Evolutionary conservation across 2,329 filamentous ascomycete genomes (phyloP), one percentile per base, ranked within the genome.

Genomic region (Fusarium denticulatum): DNA sequence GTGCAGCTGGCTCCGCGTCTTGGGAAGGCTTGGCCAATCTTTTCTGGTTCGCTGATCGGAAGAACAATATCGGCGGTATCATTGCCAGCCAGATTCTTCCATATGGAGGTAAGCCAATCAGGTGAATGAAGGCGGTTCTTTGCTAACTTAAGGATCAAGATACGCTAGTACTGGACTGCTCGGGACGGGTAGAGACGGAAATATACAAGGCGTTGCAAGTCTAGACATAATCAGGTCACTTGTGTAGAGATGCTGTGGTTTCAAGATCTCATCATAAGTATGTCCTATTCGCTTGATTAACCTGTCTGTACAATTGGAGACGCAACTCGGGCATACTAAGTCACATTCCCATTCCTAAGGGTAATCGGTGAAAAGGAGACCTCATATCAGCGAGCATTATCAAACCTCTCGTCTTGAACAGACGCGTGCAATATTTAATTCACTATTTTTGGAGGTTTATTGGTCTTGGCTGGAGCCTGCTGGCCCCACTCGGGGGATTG

Each of bases 121-220:
- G 16, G 0, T 12, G 3, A 20, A 20, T 10, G 3, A 2, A 22
- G 6, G 4, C 3, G 49, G 2, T n/a, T 15, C 18, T 53, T 10
- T 37, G 18, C 50, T 53, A 5, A 53, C 50, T 53, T 5, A 3
- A 9, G 13, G 18, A 5, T 12, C 5, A 13, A 53, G 50, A 53
- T 15, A 18, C 34, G 0, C 12, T 20, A 7, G 50, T 37, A 0
- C 14, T 53, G 1, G 50, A 53, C 13, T 53, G 50, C 24, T 53
- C 18, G 18, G 49, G 26, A 37, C 32, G 32, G 7, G 32, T 53
- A 5, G 18, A 53, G 18, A 22, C 7, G 1, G 24, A 28, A 6
- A 22, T 37, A 53, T 53, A 53, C 7, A 37, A 26, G 18, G n/a
- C 18, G 16, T 34, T 34, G 15, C 30, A 34, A 14, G 30, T 13